Percentiles rank a stretch among this genome's conserved stretches.
Conservation (phyloP, 1,139 yeast genomes). For the Candida neerlandica region DNA sequence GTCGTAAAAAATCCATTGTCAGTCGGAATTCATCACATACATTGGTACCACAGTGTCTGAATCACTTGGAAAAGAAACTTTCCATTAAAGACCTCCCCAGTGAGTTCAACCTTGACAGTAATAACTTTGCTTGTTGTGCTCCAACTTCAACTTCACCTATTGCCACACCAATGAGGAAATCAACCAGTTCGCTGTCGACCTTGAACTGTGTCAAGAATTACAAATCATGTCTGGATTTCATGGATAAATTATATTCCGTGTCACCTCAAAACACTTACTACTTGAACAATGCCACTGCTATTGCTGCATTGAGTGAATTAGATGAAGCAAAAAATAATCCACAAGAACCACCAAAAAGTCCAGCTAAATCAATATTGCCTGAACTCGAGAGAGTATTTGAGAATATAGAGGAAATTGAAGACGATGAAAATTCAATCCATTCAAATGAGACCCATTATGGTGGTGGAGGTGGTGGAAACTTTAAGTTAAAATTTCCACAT, state of each 20-base stretch:
- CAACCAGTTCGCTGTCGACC: constrained; percentile 6
- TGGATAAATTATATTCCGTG: constrained; percentile 42
- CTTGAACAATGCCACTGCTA: constrained; percentile 35
- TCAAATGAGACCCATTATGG: constrained; percentile 21
- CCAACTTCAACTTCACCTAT: not conserved
- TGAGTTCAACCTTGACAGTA: constrained; percentile 12
- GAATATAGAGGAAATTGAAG: constrained; percentile 11
- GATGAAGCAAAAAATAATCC: constrained; percentile 1
- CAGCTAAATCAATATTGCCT: constrained; percentile 7
- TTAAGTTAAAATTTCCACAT: constrained; percentile 25
- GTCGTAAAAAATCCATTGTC: constrained; percentile 4
- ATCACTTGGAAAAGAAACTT: constrained; percentile 8
- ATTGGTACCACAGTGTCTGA: constrained; percentile 2
- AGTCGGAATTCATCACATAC: constrained; percentile 17
- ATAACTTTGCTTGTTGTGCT: not conserved
- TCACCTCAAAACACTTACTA: constrained; percentile 46
- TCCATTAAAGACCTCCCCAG: constrained; percentile 14
- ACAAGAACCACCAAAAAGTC: constrained; percentile 1
- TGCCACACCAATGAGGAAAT: constrained; percentile 10
- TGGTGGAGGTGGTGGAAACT: constrained; percentile 33
- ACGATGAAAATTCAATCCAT: constrained; percentile 11
- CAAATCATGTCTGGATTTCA: constrained; percentile 30
- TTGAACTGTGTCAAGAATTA: constrained; percentile 13
- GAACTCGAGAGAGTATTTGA: constrained; percentile 13
- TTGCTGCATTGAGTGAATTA: constrained; percentile 21